Evolutionary conservation across 2,329 filamentous ascomycete genomes (phyloP), one percentile per base, ranked within the genome.

Genomic region (Biscogniauxia sp.): DNA sequence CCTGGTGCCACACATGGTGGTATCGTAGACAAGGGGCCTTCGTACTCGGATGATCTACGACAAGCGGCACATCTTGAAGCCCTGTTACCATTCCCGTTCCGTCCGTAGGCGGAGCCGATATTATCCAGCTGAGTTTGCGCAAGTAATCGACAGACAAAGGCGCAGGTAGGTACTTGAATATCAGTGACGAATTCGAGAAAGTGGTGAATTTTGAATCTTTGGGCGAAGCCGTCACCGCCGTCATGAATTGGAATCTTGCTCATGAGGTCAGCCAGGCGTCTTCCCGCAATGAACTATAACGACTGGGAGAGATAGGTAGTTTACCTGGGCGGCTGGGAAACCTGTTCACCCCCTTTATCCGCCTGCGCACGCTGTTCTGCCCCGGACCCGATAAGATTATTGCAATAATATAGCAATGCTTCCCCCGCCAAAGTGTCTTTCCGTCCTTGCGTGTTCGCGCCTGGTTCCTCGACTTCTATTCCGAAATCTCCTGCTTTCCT

Each of bases 151-250:
- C 61, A 0, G 74, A 70, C 1, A 79, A 66, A 56, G 73, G 74
- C 0, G 68, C 32, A 0, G 79, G 76, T 0, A 84, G 75, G 51
- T 82, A 73, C 32, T 77, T 75, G 70, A 83, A 82, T 17, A 86
- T 70, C 0, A 82, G 70, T 0, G 77, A 78, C 0, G 83, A 85
- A 0, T 77, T 78, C 0, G 82, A 79, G 65, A 86, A 85, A 1
- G 86, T 72, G 0, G 83, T 86, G 65, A 79, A 82, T 0, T 83
- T 83, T 0, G 79, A 83, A 11, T 82, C 75, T 52, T 77, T 77
- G 0, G 83, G 83, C 0, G 81, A 78, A 8, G 76, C 70, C 0
- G 75, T 78, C 11, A 76, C 77, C 20, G 75, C 79, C 0, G 81
- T 79, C 66, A 85, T 85, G 51, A 83, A 76, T 55, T 86, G 83